phyloP scores from a whole-genome alignment of 1,139 yeast species.

The Pneumocystis carinii region DNA sequence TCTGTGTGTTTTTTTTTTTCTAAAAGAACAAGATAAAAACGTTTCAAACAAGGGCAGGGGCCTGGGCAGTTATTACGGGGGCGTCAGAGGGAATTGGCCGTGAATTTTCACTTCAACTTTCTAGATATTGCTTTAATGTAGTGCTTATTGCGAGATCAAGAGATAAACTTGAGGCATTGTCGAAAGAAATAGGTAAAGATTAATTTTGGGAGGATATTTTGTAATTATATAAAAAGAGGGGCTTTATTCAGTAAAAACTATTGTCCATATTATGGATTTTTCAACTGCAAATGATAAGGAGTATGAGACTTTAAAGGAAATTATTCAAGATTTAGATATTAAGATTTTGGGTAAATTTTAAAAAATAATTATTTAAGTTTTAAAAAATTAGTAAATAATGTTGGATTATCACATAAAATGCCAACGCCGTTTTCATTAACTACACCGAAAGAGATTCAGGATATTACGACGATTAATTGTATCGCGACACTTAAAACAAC shows the following conservation, averaged over 20 bases:
- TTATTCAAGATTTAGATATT: slow-evolving; percentile 38
- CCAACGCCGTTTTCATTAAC: slow-evolving; percentile 91
- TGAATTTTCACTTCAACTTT: slow-evolving; percentile 76
- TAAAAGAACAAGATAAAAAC: background rate
- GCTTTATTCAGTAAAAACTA: slow-evolving; percentile 48
- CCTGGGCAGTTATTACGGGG: slow-evolving; percentile 91
- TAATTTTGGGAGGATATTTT: background rate
- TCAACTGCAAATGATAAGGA: slow-evolving; percentile 40
- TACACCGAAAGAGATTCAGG: slow-evolving; percentile 50
- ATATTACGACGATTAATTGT: slow-evolving; percentile 74
- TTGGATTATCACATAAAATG: slow-evolving; percentile 85
- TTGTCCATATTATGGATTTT: slow-evolving; percentile 65
- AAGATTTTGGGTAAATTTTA: slow-evolving; percentile 36
- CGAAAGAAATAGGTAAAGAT: slow-evolving; percentile 38
- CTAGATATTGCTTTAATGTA: slow-evolving; percentile 67
- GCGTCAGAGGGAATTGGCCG: slow-evolving; percentile 97
- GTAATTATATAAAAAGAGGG: slow-evolving; percentile 18
- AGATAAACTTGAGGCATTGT: slow-evolving; percentile 53
- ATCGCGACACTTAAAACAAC: slow-evolving; percentile 74
- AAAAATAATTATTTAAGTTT: background rate
- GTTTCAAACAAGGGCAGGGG: slow-evolving; percentile 25
- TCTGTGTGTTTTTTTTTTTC: background rate
- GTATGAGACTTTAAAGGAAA: slow-evolving; percentile 37
- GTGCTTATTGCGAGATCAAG: slow-evolving; percentile 74
- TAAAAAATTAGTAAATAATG: slow-evolving; percentile 46